Conservation (phyloP, 2,329 filamentous ascomycete species). For the Aulographum hederae region DNA sequence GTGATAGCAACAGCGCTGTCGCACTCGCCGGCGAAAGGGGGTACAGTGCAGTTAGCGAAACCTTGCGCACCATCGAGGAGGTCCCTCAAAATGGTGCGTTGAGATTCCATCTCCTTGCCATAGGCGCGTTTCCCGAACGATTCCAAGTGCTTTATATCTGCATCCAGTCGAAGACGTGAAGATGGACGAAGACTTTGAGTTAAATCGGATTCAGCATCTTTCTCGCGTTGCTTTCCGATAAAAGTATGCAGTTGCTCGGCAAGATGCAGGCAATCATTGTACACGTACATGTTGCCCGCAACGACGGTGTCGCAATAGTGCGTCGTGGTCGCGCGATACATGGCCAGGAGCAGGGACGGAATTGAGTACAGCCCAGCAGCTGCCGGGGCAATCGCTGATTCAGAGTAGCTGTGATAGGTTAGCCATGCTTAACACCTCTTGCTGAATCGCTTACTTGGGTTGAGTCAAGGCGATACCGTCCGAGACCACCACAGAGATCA, state of each 20-base stretch:
- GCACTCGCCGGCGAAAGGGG: slow-evolving; percentile 40
- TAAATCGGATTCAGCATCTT: slow-evolving; percentile 13
- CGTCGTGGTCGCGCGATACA: slow-evolving; percentile 61
- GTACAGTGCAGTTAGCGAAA: slow-evolving; percentile 38
- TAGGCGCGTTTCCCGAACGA: slow-evolving; percentile 43
- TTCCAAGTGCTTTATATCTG: slow-evolving; percentile 37
- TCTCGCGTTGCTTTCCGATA: slow-evolving; percentile 22
- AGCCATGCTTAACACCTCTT: not conserved
- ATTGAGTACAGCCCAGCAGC: slow-evolving; percentile 52
- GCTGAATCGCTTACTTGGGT: slow-evolving; percentile 21
- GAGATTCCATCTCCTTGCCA: slow-evolving; percentile 44
- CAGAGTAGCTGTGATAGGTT: slow-evolving; percentile 11
- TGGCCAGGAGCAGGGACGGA: slow-evolving; percentile 54
- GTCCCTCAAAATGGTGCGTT: slow-evolving; percentile 42
- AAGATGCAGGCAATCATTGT: slow-evolving; percentile 44
- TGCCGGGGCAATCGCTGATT: slow-evolving; percentile 44
- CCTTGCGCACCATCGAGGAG: slow-evolving; percentile 45
- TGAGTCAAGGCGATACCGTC: slow-evolving; percentile 35
- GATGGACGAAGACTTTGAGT: slow-evolving; percentile 15
- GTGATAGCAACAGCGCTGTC: slow-evolving; percentile 40
- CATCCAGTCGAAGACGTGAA: slow-evolving; percentile 26
- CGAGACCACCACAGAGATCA: slow-evolving; percentile 36
- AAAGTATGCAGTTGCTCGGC: slow-evolving; percentile 33
- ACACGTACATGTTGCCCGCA: slow-evolving; percentile 43
- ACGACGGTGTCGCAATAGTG: slow-evolving; percentile 49